Conservation (phyloP, 2,329 filamentous ascomycete genomes). For the Colletotrichum cereale region DNA sequence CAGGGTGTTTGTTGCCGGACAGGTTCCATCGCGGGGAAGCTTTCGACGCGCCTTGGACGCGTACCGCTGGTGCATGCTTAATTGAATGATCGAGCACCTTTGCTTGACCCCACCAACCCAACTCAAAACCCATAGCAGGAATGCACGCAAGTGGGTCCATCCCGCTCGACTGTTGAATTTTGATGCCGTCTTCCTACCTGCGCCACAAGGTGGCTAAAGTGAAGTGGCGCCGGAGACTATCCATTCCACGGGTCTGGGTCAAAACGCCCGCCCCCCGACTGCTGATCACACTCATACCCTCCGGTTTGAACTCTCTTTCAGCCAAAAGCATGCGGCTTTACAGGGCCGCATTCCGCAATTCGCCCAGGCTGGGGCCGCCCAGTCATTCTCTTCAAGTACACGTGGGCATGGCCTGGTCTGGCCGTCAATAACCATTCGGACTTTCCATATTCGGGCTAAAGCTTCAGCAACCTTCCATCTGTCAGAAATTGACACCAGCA, state of each 20-base stretch:
- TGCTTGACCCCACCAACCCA: neutral
- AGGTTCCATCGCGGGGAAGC: neutral
- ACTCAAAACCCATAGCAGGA: neutral
- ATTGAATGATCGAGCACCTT: slow-evolving; percentile 13
- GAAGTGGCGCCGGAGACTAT: slow-evolving; percentile 3
- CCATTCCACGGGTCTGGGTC: slow-evolving; percentile 8
- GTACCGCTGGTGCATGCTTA: neutral
- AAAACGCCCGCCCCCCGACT: too few species aligned
- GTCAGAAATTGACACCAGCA: slow-evolving; percentile 21
- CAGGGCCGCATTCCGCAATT: neutral
- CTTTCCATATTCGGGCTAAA: neutral
- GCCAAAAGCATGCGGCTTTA: neutral
- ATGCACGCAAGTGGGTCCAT: neutral
- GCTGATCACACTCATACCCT: slow-evolving; percentile 26
- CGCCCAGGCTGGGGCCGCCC: neutral
- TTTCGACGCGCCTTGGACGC: slow-evolving; percentile 6
- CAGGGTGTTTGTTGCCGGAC: neutral
- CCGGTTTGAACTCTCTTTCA: slow-evolving; percentile 1
- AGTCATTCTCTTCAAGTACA: neutral
- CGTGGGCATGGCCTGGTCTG: slow-evolving; percentile 5
- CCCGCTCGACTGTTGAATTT: neutral
- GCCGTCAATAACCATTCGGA: too few species aligned
- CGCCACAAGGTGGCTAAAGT: slow-evolving; percentile 24
- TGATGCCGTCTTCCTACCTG: neutral
- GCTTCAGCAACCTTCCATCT: slow-evolving; percentile 31